Percentiles rank a stretch among this genome's conserved stretches.
These are phyloP conservation scores for Cyanidioschyzon merolae DNA, from an alignment of 23 red algal genomes.

Conservation along the genomic window DNA sequence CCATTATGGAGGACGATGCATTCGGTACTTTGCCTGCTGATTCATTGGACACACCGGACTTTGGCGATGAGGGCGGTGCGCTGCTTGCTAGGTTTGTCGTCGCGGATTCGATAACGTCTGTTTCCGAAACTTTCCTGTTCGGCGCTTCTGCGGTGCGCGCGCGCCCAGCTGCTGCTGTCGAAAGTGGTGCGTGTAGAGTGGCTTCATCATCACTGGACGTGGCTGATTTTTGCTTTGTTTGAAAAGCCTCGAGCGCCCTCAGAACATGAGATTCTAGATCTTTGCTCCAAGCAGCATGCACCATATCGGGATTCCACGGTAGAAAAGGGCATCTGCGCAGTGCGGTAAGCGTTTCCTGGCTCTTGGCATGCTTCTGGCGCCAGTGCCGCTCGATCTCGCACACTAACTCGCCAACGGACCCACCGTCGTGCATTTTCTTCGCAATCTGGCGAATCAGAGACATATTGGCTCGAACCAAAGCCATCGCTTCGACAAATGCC, in stretches of 20 bases:
- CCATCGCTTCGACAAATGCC: conserved; percentile 8
- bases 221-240: too few relatives aligned
- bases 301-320: neutral
- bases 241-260: neutral
- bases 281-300: neutral
- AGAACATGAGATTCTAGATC: neutral
- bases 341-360: neutral
- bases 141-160: too few relatives aligned
- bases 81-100: too few relatives aligned
- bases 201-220: too few relatives aligned
- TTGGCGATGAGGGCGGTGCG: too few relatives aligned
- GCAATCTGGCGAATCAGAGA: neutral
- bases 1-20: too few relatives aligned
- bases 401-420: neutral
- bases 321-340: neutral
- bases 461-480: conserved; percentile 1
- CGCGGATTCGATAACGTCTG: too few relatives aligned
- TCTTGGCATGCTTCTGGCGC: neutral
- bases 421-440: neutral
- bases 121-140: too few relatives aligned
- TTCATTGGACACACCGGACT: too few relatives aligned
- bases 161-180: too few relatives aligned
- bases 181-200: too few relatives aligned
- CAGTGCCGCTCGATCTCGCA: neutral
- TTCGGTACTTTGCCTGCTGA: too few relatives aligned